These are phyloP conservation scores for Gastrodia elata DNA, from an alignment of 106 monocot species.

Conservation along the genomic window DNA sequence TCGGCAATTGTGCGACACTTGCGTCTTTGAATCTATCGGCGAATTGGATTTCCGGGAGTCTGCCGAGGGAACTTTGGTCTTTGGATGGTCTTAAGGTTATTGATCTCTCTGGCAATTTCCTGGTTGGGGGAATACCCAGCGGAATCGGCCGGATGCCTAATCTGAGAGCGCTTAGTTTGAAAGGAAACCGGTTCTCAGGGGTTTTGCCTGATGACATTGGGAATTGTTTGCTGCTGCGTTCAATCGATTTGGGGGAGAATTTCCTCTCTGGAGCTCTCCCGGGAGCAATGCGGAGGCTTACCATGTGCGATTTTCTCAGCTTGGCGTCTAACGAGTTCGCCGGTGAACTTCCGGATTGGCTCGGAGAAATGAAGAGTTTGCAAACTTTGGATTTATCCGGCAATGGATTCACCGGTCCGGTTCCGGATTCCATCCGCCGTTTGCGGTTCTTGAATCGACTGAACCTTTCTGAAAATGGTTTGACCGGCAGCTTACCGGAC, in stretches of 20 bases:
- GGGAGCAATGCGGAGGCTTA: conserved; percentile 42
- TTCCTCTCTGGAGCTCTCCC: conserved; percentile 45
- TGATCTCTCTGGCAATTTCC: conserved; percentile 66
- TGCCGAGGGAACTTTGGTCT: conserved; percentile 51
- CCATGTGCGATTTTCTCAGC: conserved; percentile 28
- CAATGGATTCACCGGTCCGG: conserved; percentile 45
- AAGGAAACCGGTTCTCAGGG: conserved; percentile 45
- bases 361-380: conserved; percentile 37
- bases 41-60: conserved; percentile 50
- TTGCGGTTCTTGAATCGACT: conserved; percentile 38
- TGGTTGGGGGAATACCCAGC: conserved; percentile 41
- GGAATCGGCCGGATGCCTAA: conserved; percentile 35
- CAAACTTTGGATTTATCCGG: conserved; percentile 39
- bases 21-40: conserved; percentile 44
- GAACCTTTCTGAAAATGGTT: conserved; percentile 48
- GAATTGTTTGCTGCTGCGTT: conserved; percentile 28
- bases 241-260: conserved; percentile 50
- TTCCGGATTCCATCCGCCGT: conserved; percentile 56
- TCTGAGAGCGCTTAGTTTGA: conserved; percentile 39
- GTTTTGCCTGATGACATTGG: conserved; percentile 46
- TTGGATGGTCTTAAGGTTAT: conserved; percentile 39
- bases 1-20: conserved; percentile 47
- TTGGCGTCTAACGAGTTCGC: conserved; percentile 47
- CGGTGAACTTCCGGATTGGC: conserved; percentile 46
- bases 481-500: conserved; percentile 64